Evolutionary conservation across 75 land plant genomes (phyloP).

Genomic region (Pinus taeda): DNA sequence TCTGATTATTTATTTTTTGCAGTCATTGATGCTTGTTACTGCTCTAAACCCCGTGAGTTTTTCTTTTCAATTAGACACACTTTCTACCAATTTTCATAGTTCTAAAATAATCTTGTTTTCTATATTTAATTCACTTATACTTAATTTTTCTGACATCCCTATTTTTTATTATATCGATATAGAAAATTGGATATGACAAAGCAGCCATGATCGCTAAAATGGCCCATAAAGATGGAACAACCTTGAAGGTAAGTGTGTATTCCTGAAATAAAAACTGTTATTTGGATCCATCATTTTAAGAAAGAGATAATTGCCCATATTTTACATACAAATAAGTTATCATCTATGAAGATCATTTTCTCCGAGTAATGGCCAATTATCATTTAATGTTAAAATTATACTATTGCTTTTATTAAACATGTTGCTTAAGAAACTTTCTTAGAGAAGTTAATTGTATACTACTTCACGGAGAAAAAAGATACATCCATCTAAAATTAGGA

Average conservation of each 20-base stretch:
- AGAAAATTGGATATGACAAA: slow-evolving; percentile 99
- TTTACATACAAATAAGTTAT: background rate
- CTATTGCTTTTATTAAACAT: too few relatives aligned
- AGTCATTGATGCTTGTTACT: slow-evolving; percentile 99
- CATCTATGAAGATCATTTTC: too few relatives aligned
- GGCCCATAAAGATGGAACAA: slow-evolving; percentile 96
- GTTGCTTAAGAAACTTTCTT: too few relatives aligned
- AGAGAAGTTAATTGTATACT: too few relatives aligned
- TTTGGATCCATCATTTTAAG: background rate
- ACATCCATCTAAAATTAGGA: too few relatives aligned
- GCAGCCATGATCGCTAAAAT: slow-evolving; percentile 97
- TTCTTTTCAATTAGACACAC: background rate
- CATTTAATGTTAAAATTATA: too few relatives aligned
- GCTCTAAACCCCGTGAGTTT: slow-evolving; percentile 94
- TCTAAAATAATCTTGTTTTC: background rate
- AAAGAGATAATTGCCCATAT: background rate
- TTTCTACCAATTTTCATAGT: background rate
- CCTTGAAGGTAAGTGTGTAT: slow-evolving; percentile 60
- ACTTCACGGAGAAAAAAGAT: too few relatives aligned
- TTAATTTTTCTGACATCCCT: background rate
- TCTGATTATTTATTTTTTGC: slow-evolving; percentile 13
- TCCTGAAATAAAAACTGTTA: background rate
- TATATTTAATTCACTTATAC: background rate
- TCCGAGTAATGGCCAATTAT: too few relatives aligned
- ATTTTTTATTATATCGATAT: slow-evolving; percentile 1